Percentiles rank a stretch among this genome's conserved stretches.
Conservation (phyloP, 768 basidiomycete species). For the Russula foetens region DNA sequence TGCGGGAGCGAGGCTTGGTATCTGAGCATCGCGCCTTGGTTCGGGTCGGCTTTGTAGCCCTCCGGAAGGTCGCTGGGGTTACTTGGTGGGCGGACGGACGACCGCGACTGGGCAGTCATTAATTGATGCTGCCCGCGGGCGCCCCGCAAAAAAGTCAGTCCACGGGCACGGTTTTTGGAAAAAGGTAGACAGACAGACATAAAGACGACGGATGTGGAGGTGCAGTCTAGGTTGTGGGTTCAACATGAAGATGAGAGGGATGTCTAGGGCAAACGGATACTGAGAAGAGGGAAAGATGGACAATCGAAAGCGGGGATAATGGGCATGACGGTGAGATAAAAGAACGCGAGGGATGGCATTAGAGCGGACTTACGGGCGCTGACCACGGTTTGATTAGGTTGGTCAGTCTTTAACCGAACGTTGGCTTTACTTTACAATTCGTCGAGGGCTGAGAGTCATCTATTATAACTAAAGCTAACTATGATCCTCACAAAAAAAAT, state of each 20-base stretch:
- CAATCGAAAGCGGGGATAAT: not conserved
- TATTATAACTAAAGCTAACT: too few relatives aligned
- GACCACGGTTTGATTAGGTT: not conserved
- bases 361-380: slow-evolving; percentile 1
- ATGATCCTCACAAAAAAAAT: too few relatives aligned
- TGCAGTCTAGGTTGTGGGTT: not conserved
- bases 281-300: not conserved
- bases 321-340: not conserved
- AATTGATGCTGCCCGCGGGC: not conserved
- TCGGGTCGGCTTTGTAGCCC: slow-evolving; percentile 46
- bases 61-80: slow-evolving; percentile 26
- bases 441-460: too few relatives aligned
- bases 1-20: slow-evolving; percentile 64
- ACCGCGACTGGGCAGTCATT: not conserved
- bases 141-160: not conserved
- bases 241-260: slow-evolving; percentile 5
- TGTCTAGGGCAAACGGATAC: not conserved
- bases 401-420: too few relatives aligned
- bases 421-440: too few relatives aligned
- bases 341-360: not conserved
- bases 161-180: not conserved
- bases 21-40: slow-evolving; percentile 60
- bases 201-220: not conserved
- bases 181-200: not conserved
- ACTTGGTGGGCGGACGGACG: not conserved